A percentile compares a stretch with the other conserved stretches of the same genome.
These are phyloP conservation scores for Syzygium oleosum DNA, from an alignment of 345 rosid species.

Conservation along the genomic window DNA sequence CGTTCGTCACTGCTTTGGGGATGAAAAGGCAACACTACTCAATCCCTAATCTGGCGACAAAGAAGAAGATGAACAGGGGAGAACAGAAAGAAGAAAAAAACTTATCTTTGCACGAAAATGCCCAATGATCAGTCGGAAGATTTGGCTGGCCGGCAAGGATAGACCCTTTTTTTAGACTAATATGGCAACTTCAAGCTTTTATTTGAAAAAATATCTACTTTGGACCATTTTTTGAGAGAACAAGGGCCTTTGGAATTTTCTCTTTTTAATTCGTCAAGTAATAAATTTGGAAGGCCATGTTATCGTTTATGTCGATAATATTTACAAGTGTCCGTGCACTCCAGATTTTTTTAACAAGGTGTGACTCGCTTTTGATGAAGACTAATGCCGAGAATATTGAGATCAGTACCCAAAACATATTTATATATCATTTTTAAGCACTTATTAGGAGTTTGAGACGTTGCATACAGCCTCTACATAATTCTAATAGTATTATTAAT, in stretches of 20 bases:
- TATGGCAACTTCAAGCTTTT: no score
- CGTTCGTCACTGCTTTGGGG: rapidly evolving
- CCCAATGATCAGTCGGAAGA: not conserved
- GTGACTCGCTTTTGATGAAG: not conserved
- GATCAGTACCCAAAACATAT: not conserved
- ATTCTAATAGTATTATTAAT: not conserved
- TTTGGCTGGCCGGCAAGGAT: not conserved
- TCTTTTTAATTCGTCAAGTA: not conserved
- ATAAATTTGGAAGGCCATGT: not conserved
- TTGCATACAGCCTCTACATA: not conserved
- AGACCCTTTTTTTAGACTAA: not conserved
- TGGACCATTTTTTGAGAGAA: no score
- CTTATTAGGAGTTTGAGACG: not conserved
- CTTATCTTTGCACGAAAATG: no score
- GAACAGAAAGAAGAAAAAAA: no score
- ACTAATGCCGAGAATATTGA: not conserved
- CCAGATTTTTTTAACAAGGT: not conserved
- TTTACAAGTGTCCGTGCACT: not conserved
- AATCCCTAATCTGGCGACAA: not conserved
- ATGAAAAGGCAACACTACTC: not conserved
- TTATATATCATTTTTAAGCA: not conserved
- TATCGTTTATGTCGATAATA: not conserved
- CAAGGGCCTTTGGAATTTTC: no score
- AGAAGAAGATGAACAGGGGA: not conserved
- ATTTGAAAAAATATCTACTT: no score